Base-by-base conservation (phyloP, 768 basidiomycete species). In the Leccinum aurantiacum region DNA sequence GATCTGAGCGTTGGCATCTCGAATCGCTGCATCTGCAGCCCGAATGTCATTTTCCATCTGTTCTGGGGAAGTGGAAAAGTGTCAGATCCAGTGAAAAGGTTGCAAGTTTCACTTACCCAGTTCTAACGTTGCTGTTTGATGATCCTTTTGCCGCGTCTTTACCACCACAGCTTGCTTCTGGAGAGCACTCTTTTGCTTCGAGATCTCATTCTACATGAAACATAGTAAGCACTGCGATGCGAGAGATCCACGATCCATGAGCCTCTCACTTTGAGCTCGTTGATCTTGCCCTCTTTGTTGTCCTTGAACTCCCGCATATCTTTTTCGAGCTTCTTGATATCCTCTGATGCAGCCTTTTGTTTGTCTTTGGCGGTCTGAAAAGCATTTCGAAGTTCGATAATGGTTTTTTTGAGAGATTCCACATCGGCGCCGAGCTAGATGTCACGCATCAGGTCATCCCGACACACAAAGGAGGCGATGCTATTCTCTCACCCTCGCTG, bases 251-350 rank as follows among this genome's bases (percentile, higher is more conserved):
- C 46, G 25, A 51, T 25, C 25, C 11, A 46, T 5, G 11, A 19
- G 19, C 50, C 17, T 29, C 78, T 50, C 59, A 91, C 95, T 80
- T 95, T 97, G 63, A 98, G 84, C 71, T 98, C 91, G 17, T 89
- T 90, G 57, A 93, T 90, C 76, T 98, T 98, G 51, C 94, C 93
- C 54, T 98, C 97, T 73, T 97, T 97, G 78, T 99, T 95, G 75
- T 95, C 90, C 79, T 97, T 95, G 80, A 99, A 98, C 78, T 98
- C 97, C 57, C 85, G 85, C 94, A 99, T 98, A 71, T 99, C 97
- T 67, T 89, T 89, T 76, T 98, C 93, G 24, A 98, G 85, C 68
- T 89, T 91, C 76, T 87, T 87, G 71, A 85, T 84, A 60, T 98
- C 95, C 0, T 80, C 86, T 53, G 87, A 78, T 0, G 93, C 92